Conservation (phyloP, 2,329 filamentous ascomycete genomes). For the Ophiobolus disseminans region DNA sequence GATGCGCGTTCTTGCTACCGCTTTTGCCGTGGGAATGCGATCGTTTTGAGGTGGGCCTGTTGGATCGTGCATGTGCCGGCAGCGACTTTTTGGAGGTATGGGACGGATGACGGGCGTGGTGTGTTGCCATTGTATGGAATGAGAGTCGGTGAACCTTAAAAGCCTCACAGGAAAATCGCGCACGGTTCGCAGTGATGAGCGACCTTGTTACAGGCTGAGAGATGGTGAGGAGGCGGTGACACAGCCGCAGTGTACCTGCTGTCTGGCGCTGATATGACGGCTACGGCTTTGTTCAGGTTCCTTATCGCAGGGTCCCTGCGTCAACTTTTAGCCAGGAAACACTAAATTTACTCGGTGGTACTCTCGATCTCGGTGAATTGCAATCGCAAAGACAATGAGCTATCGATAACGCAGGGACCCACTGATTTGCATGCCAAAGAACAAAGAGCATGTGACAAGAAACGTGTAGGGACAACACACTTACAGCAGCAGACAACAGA, state of each 20-base stretch:
- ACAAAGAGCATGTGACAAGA: conserved; percentile 17
- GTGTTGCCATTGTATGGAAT: conserved; percentile 42
- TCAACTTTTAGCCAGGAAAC: conserved; percentile 46
- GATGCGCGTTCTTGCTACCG: conserved; percentile 30
- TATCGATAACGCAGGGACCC: not conserved
- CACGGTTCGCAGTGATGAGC: conserved; percentile 40
- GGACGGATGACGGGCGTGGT: conserved; percentile 44
- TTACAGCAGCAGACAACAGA: conserved; percentile 31
- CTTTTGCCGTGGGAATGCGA: conserved; percentile 40
- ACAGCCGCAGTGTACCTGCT: conserved; percentile 38
- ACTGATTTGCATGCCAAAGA: conserved; percentile 11
- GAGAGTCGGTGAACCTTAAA: conserved; percentile 47
- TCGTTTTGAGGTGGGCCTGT: conserved; percentile 45
- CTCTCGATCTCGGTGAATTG: conserved; percentile 13
- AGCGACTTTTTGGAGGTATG: conserved; percentile 46
- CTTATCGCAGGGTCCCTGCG: conserved; percentile 45
- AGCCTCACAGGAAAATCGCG: conserved; percentile 38
- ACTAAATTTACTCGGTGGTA: conserved; percentile 22
- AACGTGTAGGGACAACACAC: conserved; percentile 24
- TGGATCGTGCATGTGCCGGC: conserved; percentile 43
- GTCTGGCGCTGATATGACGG: conserved; percentile 43
- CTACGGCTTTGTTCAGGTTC: conserved; percentile 45
- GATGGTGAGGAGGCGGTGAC: conserved; percentile 47
- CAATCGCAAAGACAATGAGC: conserved; percentile 10
- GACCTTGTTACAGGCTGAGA: conserved; percentile 34